A percentile compares a stretch with the other conserved stretches of the same genome.
phyloP scores from a whole-genome alignment of 2,329 filamentous ascomycete species.

The Epichloe coenophiala region DNA sequence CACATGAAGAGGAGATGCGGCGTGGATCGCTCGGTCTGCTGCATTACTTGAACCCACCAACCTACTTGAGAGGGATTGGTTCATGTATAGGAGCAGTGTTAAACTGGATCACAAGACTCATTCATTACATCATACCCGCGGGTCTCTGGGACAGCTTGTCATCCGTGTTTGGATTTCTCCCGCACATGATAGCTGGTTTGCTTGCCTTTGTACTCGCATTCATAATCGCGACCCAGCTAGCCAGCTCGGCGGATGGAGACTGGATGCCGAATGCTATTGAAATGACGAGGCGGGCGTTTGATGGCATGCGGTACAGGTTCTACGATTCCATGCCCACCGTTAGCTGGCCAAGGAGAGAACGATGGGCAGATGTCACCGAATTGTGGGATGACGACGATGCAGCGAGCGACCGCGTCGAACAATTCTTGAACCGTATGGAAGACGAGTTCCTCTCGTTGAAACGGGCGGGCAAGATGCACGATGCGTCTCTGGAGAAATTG shows the following conservation, averaged over 20 bases:
- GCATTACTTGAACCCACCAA: slow-evolving; percentile 18
- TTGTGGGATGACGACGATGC: slow-evolving; percentile 10
- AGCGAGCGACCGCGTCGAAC: slow-evolving; percentile 10
- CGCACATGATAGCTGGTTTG: slow-evolving; percentile 2
- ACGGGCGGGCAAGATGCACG: slow-evolving; percentile 20
- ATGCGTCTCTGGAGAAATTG: slow-evolving; percentile 28
- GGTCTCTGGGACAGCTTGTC: slow-evolving; percentile 4
- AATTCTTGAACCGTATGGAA: slow-evolving; percentile 15
- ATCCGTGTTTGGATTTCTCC: slow-evolving; percentile 5
- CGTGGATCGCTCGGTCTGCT: slow-evolving; percentile 10
- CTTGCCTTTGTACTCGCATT: slow-evolving; percentile 5
- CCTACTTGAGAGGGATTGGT: slow-evolving; percentile 15
- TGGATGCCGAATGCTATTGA: slow-evolving; percentile 4
- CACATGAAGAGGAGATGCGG: neutral
- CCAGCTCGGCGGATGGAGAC: neutral
- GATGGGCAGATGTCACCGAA: slow-evolving; percentile 9
- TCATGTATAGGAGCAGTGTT: slow-evolving; percentile 12
- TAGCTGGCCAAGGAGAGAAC: slow-evolving; percentile 13
- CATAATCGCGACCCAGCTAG: slow-evolving; percentile 2
- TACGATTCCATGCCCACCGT: slow-evolving; percentile 14
- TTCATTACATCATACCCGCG: slow-evolving; percentile 6
- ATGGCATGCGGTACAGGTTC: slow-evolving; percentile 8
- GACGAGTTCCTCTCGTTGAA: slow-evolving; percentile 18
- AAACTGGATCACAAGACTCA: slow-evolving; percentile 8
- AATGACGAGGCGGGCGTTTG: slow-evolving; percentile 3